Evolutionary conservation across 495 filamentous ascomycete species (phyloP), one percentile per base, ranked within the genome.

Genomic region (Clohesyomyces aquaticus): DNA sequence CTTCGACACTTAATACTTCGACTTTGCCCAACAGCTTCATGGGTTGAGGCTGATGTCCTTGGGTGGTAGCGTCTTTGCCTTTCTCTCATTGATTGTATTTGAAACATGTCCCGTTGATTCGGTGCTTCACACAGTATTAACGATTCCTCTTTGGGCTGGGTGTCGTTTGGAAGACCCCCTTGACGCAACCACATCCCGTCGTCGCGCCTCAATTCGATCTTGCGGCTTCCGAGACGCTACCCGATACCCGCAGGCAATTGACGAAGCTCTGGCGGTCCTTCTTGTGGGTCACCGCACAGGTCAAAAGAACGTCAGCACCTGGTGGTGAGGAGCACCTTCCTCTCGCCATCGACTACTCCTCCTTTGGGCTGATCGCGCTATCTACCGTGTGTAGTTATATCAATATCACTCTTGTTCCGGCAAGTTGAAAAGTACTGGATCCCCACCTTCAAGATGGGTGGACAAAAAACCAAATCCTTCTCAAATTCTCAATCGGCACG

Each of bases 1-100:
- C 49, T n/a, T 51, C 43, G 57, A 49, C 67, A 54, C 63, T 66
- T 66, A 66, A 66, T 46, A 59, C 51, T 48, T 59, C 67, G 41
- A 43, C 67, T 59, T 59, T 63, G 22, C 57, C 63, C 67, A 61
- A 58, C 52, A 29, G 46, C 29, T 28, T 28, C 52, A 42, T 54
- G 67, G 61, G 66, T 69, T 59, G 26, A 65, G 51, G 53, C 57
- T 65, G 61, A 69, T 54, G 53, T 65, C 58, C 58, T 18, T 49
- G 48, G 23, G 50, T 21, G 42, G 18, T 27, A 26, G 25, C 47
- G 18, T 50, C 27, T 54, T n/a, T 42, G 55, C 2, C 32, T 43
- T 46, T 25, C n/a, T 56, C 56, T 66, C 35, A 23, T 54, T 43
- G 25, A 63, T 69, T 69, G 61, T 60, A 61, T 63, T 41, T 47